These are phyloP conservation scores for Rhodotorula sp. DNA, from an alignment of 1,284 basidiomycete species.

Conservation along the genomic window DNA sequence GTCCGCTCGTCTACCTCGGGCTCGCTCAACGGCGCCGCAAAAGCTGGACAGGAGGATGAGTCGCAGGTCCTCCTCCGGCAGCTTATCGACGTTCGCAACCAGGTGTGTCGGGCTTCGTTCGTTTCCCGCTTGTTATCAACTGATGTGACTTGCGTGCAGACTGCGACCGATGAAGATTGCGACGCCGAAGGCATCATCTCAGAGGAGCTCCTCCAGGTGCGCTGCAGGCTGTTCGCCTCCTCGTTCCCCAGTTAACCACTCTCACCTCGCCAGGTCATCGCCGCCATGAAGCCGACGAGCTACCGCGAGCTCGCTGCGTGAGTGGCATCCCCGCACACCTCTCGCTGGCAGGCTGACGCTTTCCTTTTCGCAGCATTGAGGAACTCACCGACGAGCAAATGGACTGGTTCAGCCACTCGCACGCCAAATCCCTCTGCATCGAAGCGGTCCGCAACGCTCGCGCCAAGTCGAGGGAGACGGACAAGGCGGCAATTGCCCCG, in stretches of 20 bases:
- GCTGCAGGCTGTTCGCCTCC: background rate
- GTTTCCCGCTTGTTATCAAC: too few species aligned
- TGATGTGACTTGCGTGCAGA: background rate
- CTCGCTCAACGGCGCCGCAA: background rate
- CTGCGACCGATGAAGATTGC: constrained; percentile 9
- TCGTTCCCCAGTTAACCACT: too few species aligned
- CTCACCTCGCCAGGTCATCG: constrained; percentile 4
- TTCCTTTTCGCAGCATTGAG: constrained; percentile 5
- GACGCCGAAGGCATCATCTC: constrained; percentile 18
- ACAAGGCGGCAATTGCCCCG: background rate
- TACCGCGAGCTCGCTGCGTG: constrained; percentile 15
- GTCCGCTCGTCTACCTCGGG: background rate
- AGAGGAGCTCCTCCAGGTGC: constrained; percentile 17
- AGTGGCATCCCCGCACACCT: background rate
- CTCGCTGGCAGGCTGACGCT: background rate
- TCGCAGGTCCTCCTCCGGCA: constrained; percentile 3
- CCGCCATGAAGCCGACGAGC: constrained; percentile 10
- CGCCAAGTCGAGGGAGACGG: background rate
- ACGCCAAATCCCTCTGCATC: constrained; percentile 17
- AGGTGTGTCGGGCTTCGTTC: too few species aligned
- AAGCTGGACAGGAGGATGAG: background rate
- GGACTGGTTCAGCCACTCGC: constrained; percentile 14
- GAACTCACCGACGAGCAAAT: constrained; percentile 11
- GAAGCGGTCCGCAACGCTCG: background rate
- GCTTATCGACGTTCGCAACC: constrained; percentile 13